phyloP scores from a whole-genome alignment of 495 filamentous ascomycete genomes.

The Lasiosphaeris hirsuta region DNA sequence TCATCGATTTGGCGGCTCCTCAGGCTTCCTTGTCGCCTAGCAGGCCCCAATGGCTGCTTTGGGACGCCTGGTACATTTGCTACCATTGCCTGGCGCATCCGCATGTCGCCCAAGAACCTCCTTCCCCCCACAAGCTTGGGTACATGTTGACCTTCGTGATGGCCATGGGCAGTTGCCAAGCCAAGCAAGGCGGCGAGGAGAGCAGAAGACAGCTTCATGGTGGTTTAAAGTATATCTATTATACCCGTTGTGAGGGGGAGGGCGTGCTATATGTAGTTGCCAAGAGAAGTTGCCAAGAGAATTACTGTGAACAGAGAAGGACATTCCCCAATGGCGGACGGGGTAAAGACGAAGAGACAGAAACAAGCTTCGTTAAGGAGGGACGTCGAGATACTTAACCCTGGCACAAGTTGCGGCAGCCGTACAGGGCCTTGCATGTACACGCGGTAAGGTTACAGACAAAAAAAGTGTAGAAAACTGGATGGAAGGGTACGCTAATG shows the following conservation, averaged over 20 bases:
- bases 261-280: neutral
- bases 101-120: constrained; percentile 31
- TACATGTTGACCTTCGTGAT: constrained; percentile 29
- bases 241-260: neutral
- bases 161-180: constrained; percentile 28
- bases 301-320: neutral
- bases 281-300: constrained; percentile 8
- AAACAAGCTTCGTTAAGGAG: constrained; percentile 19
- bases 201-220: constrained; percentile 33
- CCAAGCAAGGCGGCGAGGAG: constrained; percentile 26
- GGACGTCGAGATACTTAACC: constrained; percentile 19
- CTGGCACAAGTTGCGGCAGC: constrained; percentile 4
- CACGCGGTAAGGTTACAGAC: constrained; percentile 25
- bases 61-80: neutral
- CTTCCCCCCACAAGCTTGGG: constrained; percentile 37
- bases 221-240: constrained; percentile 11
- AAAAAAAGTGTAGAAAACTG: constrained; percentile 6
- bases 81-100: constrained; percentile 14
- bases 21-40: constrained; percentile 6
- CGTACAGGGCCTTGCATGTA: constrained; percentile 14
- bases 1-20: constrained; percentile 18
- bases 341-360: constrained; percentile 11
- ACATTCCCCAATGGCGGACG: neutral
- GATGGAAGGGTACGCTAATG: constrained; percentile 17
- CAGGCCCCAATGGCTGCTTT: constrained; percentile 4